phyloP scores from a whole-genome alignment of 1,139 yeast genomes.

The Kodamaea alishanica region DNA sequence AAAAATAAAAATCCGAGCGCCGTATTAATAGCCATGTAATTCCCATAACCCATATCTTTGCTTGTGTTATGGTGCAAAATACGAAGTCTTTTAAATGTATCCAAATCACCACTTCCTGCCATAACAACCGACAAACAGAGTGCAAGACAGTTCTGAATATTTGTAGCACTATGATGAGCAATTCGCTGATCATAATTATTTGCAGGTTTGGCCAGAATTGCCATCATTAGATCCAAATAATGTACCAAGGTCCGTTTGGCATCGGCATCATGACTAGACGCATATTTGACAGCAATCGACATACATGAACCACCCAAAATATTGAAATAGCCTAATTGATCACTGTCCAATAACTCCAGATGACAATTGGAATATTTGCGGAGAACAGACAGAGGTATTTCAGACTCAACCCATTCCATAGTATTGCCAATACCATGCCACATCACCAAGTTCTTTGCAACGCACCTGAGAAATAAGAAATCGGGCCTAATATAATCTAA shows the following conservation, averaged over 20 bases:
- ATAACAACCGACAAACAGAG: constrained; percentile 68
- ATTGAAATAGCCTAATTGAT: constrained; percentile 60
- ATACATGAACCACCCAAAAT: constrained; percentile 73
- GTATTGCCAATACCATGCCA: constrained; percentile 65
- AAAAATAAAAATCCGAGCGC: constrained; percentile 84
- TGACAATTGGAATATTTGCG: constrained; percentile 23
- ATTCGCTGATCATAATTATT: constrained; percentile 58
- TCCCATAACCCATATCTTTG: constrained; percentile 55
- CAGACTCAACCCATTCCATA: constrained; percentile 57
- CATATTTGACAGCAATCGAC: constrained; percentile 71
- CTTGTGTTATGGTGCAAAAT: constrained; percentile 59
- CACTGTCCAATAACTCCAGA: constrained; percentile 48
- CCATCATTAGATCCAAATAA: constrained; percentile 59
- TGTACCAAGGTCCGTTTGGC: constrained; percentile 61
- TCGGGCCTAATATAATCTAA: constrained; percentile 82
- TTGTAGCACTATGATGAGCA: constrained; percentile 53
- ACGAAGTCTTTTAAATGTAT: constrained; percentile 68
- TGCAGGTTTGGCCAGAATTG: constrained; percentile 47
- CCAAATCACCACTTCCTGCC: constrained; percentile 92
- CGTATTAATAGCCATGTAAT: constrained; percentile 74
- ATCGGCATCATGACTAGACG: constrained; percentile 58
- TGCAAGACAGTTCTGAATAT: constrained; percentile 57
- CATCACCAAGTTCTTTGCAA: constrained; percentile 68
- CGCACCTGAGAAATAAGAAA: constrained; percentile 60
- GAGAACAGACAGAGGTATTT: constrained; percentile 48